phyloP scores from a whole-genome alignment of 2,329 filamentous ascomycete species.

The Elsinoe perseae region DNA sequence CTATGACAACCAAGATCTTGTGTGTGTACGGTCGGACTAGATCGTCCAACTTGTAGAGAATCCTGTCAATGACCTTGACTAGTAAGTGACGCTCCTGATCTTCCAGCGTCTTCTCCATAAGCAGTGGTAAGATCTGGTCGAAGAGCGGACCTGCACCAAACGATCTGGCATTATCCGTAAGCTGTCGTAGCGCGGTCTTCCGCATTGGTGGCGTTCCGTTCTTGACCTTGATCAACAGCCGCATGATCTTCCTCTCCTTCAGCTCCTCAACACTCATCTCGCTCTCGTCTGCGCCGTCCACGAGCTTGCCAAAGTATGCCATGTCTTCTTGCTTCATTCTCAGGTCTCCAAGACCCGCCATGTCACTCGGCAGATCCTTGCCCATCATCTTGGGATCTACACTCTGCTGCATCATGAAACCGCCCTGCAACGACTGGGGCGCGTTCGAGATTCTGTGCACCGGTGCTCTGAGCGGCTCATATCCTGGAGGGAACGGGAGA shows the following conservation, averaged over 20 bases:
- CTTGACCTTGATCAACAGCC: constrained; percentile 93
- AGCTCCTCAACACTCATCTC: constrained; percentile 87
- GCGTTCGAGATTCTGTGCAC: constrained; percentile 68
- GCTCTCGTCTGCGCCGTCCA: constrained; percentile 89
- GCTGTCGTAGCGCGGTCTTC: constrained; percentile 92
- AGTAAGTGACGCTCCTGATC: constrained; percentile 96
- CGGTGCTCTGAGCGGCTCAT: constrained; percentile 72
- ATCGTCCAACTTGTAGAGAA: constrained; percentile 97
- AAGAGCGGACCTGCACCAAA: constrained; percentile 92
- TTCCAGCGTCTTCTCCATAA: constrained; percentile 97
- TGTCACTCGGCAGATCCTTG: constrained; percentile 88
- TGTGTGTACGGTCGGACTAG: constrained; percentile 93
- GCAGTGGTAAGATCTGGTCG: constrained; percentile 89
- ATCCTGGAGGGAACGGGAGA: constrained; percentile 82
- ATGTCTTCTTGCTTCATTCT: constrained; percentile 98
- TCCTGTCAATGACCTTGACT: constrained; percentile 97
- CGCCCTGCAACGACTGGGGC: constrained; percentile 54
- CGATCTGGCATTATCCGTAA: constrained; percentile 93
- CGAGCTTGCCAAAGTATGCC: constrained; percentile 96
- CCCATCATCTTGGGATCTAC: constrained; percentile 74
- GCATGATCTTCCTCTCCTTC: constrained; percentile 98
- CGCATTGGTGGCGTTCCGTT: constrained; percentile 98
- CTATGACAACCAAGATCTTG: constrained; percentile 97
- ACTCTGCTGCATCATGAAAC: constrained; percentile 97
- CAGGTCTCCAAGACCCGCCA: constrained; percentile 88